Evolutionary conservation across 2,329 filamentous ascomycete genomes (phyloP).

Genomic region (Trichoderma harzianum): DNA sequence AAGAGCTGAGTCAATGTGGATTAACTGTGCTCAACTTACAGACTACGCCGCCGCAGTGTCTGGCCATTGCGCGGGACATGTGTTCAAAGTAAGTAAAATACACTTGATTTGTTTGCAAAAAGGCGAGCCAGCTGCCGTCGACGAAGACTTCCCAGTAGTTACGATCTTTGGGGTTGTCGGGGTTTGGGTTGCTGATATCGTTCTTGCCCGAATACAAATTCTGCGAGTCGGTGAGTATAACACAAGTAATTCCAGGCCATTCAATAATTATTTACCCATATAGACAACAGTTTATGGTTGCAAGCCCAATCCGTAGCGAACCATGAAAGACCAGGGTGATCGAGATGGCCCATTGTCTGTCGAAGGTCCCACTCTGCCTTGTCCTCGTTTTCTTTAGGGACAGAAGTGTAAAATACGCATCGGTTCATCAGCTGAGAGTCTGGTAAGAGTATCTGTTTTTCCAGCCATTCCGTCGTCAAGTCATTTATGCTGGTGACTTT

Average conservation of each 20-base stretch:
- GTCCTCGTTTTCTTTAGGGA: neutral
- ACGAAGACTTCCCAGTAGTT: neutral
- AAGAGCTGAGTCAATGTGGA: neutral
- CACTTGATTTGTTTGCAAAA: neutral
- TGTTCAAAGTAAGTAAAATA: neutral
- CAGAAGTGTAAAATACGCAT: neutral
- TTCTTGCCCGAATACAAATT: neutral
- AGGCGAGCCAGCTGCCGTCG: neutral
- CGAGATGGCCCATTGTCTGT: neutral
- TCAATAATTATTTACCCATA: neutral
- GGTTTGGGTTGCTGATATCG: neutral
- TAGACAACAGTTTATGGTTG: neutral
- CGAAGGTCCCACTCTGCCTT: neutral
- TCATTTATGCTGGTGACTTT: neutral
- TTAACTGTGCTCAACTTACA: neutral
- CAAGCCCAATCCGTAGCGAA: neutral
- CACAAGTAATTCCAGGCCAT: neutral
- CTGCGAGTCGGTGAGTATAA: neutral
- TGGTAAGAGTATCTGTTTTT: neutral
- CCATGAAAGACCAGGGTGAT: neutral
- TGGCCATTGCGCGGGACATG: neutral
- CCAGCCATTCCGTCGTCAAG: neutral
- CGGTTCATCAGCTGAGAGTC: neutral
- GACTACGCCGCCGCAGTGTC: neutral
- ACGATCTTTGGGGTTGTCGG: neutral